A percentile compares a stretch with the other conserved stretches of the same genome.
Conservation (phyloP, 2,329 filamentous ascomycete species). For the Calonectria multiphialidica region DNA sequence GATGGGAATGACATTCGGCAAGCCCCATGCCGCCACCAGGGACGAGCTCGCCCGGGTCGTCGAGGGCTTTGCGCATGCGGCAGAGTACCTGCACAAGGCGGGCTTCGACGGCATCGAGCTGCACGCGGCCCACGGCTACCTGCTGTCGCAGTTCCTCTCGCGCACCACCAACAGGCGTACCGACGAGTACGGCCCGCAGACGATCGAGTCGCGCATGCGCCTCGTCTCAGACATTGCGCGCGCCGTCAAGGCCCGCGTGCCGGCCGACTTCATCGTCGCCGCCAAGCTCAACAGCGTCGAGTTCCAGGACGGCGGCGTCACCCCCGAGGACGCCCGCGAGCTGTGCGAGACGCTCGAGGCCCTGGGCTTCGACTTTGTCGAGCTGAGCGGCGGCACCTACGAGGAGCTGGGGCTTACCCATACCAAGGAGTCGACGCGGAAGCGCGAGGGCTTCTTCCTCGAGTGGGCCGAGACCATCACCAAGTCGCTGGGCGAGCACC, state of each 20-base stretch:
- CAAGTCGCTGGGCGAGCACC: conserved; percentile 42
- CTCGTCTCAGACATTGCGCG: conserved; percentile 57
- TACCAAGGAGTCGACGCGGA: conserved; percentile 65
- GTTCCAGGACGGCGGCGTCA: conserved; percentile 65
- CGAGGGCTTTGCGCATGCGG: conserved; percentile 71
- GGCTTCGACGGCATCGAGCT: conserved; percentile 68
- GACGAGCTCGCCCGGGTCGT: conserved; percentile 70
- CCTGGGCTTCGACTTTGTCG: conserved; percentile 67
- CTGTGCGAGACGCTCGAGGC: conserved; percentile 60
- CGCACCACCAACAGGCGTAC: conserved; percentile 62
- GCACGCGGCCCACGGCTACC: conserved; percentile 67
- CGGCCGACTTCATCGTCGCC: conserved; percentile 55
- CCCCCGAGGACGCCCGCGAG: conserved; percentile 61
- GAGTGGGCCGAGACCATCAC: conserved; percentile 68
- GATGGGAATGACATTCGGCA: conserved; percentile 52
- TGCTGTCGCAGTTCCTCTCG: conserved; percentile 65
- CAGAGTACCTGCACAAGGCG: conserved; percentile 71
- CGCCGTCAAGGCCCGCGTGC: conserved; percentile 47
- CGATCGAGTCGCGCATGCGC: conserved; percentile 57
- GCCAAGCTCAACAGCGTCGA: conserved; percentile 71
- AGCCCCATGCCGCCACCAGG: conserved; percentile 65
- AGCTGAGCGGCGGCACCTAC: conserved; percentile 71
- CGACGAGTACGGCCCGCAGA: conserved; percentile 60
- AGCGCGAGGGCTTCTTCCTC: conserved; percentile 70
- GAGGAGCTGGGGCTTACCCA: conserved; percentile 63